Evolutionary conservation across 257 asterid genomes (phyloP).

Genomic region (Scutellaria minor): DNA sequence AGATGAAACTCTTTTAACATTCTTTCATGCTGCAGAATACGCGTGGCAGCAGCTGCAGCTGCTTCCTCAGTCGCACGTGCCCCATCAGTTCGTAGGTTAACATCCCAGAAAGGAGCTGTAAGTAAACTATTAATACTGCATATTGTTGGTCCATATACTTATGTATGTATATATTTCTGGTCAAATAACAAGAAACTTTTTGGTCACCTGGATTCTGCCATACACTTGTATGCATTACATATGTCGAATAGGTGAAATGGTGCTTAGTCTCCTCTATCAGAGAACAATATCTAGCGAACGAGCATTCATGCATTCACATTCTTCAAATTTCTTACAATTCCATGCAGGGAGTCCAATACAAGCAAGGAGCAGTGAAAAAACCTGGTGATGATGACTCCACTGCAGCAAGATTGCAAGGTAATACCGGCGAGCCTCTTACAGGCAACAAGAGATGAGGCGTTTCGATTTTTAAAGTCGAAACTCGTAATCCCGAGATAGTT

Average conservation of each 20-base stretch:
- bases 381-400: constrained; percentile 46
- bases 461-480: neutral
- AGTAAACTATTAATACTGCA: constrained; percentile 35
- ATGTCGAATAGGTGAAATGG: no score
- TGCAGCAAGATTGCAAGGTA: constrained; percentile 35
- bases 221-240: no score
- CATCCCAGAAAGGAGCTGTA: constrained; percentile 64
- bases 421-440: constrained; percentile 44
- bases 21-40: constrained; percentile 64
- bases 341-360: constrained; percentile 65
- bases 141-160: neutral
- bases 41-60: constrained; percentile 96
- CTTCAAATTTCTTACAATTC: neutral
- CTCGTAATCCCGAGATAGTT: constrained; percentile 1
- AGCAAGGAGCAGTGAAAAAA: constrained; percentile 56
- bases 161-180: neutral
- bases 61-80: constrained; percentile 91
- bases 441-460: constrained; percentile 42
- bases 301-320: neutral
- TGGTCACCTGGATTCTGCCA: no score
- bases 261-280: no score
- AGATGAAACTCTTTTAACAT: constrained; percentile 20
- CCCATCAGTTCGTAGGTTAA: constrained; percentile 75
- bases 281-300: neutral
- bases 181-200: no score